Evolutionary conservation across 2,329 filamentous ascomycete genomes (phyloP).

Genomic region (Diaporthe amygdali): DNA sequence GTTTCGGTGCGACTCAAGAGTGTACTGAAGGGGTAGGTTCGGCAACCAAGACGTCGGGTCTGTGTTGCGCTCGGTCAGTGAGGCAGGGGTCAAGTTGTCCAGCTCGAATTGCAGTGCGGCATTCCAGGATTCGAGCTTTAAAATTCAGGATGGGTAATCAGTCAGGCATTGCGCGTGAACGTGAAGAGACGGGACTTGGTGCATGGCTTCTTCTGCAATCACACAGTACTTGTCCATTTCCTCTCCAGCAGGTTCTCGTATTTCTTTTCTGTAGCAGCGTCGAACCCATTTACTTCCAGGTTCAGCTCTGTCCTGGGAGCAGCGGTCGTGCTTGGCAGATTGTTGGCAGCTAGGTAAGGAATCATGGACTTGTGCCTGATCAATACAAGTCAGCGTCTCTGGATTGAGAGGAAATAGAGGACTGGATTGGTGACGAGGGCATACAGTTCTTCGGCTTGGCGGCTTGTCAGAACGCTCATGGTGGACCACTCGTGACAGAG

Average conservation of each 20-base stretch:
- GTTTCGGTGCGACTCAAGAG: constrained; percentile 80
- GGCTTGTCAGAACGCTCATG: constrained; percentile 79
- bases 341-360: constrained; percentile 80
- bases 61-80: constrained; percentile 78
- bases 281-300: constrained; percentile 72
- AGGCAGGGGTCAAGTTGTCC: constrained; percentile 78
- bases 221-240: constrained; percentile 97
- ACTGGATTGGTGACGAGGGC: constrained; percentile 38
- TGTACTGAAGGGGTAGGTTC: constrained; percentile 78
- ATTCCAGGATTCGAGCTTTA: constrained; percentile 85
- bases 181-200: constrained; percentile 16
- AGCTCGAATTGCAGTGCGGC: constrained; percentile 78
- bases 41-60: constrained; percentile 89
- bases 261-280: constrained; percentile 84
- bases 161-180: constrained; percentile 8
- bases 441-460: constrained; percentile 89
- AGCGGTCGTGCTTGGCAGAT: constrained; percentile 71
- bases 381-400: background rate
- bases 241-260: constrained; percentile 94
- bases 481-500: constrained; percentile 26
- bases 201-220: constrained; percentile 89
- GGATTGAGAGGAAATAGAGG: constrained; percentile 18
- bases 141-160: constrained; percentile 64
- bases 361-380: constrained; percentile 89
- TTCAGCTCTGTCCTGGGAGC: constrained; percentile 77